phyloP scores from a whole-genome alignment of 305 asterid genomes.

The Fraxinus sp. region DNA sequence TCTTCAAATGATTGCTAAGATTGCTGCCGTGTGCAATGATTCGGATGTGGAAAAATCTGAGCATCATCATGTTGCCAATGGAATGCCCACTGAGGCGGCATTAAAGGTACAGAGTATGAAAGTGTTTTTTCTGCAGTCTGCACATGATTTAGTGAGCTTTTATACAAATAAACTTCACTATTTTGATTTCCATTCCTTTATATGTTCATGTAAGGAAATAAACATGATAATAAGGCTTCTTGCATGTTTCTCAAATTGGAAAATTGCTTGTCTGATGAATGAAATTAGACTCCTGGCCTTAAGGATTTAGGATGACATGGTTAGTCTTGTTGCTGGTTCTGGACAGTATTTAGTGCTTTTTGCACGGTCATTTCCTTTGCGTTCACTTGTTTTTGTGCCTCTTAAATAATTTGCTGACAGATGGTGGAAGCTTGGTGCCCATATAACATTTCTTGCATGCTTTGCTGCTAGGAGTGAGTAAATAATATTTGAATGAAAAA shows the following conservation, averaged over 20 bases:
- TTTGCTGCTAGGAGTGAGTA: neutral
- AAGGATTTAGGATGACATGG: neutral
- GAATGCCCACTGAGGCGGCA: conserved; percentile 92
- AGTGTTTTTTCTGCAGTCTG: neutral
- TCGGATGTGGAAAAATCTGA: conserved; percentile 66
- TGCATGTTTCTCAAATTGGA: neutral
- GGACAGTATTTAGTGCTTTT: neutral
- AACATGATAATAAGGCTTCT: no score
- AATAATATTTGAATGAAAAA: conserved; percentile 15
- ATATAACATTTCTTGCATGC: neutral
- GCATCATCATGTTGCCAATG: conserved; percentile 57
- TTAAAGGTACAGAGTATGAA: conserved; percentile 52
- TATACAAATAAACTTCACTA: neutral
- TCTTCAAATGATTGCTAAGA: conserved; percentile 75
- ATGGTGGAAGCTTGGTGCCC: neutral
- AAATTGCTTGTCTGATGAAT: neutral
- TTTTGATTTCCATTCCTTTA: neutral
- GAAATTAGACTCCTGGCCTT: neutral
- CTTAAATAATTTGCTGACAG: neutral
- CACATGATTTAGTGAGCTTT: neutral
- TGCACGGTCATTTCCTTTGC: neutral
- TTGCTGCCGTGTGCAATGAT: conserved; percentile 87
- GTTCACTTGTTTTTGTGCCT: neutral
- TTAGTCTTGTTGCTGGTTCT: neutral
- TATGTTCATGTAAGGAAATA: neutral